A percentile compares a stretch with the other conserved stretches of the same genome.
Conservation (phyloP, 345 rosid species). For the Acer negundo region DNA sequence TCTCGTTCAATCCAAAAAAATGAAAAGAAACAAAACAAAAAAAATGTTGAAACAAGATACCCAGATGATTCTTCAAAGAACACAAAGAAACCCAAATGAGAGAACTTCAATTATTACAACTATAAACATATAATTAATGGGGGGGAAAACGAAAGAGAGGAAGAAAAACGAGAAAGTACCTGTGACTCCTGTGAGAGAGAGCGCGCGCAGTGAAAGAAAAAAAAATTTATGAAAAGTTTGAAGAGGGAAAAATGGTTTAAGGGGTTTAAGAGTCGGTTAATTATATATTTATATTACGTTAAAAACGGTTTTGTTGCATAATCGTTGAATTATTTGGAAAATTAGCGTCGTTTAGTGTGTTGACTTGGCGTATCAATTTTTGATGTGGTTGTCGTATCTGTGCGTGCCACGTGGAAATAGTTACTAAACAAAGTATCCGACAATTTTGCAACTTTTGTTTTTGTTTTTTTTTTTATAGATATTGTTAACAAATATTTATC, state of each 20-base stretch:
- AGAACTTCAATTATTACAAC: neutral
- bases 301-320: neutral
- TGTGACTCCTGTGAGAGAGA: slow-evolving; percentile 4
- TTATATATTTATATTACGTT: neutral
- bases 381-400: neutral
- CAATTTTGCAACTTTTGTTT: neutral
- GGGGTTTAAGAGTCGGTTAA: neutral
- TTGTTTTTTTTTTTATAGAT: too few relatives aligned
- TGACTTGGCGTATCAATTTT: neutral
- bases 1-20: neutral
- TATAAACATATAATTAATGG: neutral
- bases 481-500: too few relatives aligned
- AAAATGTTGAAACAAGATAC: slow-evolving; percentile 4
- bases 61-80: neutral
- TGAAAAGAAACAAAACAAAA: neutral
- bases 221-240: neutral
- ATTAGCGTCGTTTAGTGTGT: neutral
- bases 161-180: slow-evolving; percentile 12
- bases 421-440: neutral
- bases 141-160: neutral
- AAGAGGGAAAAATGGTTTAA: neutral
- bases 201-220: neutral
- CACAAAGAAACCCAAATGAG: neutral
- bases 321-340: neutral
- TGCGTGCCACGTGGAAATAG: neutral